Conservation (phyloP, 2,329 filamentous ascomycete genomes). For the Xylariaceae sp. region DNA sequence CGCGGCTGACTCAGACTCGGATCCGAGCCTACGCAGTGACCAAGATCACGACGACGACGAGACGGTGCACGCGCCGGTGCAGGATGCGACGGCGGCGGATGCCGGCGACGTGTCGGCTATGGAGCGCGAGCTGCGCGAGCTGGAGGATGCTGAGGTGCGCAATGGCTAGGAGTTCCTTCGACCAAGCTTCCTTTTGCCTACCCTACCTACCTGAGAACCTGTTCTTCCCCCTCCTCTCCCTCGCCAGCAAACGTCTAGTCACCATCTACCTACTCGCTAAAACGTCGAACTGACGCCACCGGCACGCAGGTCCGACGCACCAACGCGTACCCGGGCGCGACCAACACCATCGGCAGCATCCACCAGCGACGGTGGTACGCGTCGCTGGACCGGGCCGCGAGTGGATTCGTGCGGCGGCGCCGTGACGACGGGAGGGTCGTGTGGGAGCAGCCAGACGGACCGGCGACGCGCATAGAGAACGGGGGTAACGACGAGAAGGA, state of each 20-base stretch:
- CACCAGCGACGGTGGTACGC: conserved; percentile 62
- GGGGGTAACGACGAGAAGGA: conserved; percentile 6
- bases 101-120: conserved; percentile 24
- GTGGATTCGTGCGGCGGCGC: conserved; percentile 43
- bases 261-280: too few species aligned
- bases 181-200: too few species aligned
- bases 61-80: background rate
- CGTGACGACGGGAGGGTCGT: conserved; percentile 12
- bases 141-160: conserved; percentile 46
- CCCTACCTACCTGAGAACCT: too few species aligned
- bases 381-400: conserved; percentile 50
- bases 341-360: conserved; percentile 58
- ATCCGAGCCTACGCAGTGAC: too few species aligned
- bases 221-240: too few species aligned
- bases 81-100: conserved; percentile 8
- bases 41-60: background rate
- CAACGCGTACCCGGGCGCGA: conserved; percentile 61
- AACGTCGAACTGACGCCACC: too few species aligned
- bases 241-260: too few species aligned
- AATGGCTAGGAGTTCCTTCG: too few species aligned
- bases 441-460: conserved; percentile 12
- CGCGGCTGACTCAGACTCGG: conserved; percentile 10
- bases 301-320: too few species aligned
- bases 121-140: conserved; percentile 34
- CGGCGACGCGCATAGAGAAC: background rate